Evolutionary conservation across 805 yeast species (phyloP).

Genomic region (Wickerhamiella kurtzmanii): DNA sequence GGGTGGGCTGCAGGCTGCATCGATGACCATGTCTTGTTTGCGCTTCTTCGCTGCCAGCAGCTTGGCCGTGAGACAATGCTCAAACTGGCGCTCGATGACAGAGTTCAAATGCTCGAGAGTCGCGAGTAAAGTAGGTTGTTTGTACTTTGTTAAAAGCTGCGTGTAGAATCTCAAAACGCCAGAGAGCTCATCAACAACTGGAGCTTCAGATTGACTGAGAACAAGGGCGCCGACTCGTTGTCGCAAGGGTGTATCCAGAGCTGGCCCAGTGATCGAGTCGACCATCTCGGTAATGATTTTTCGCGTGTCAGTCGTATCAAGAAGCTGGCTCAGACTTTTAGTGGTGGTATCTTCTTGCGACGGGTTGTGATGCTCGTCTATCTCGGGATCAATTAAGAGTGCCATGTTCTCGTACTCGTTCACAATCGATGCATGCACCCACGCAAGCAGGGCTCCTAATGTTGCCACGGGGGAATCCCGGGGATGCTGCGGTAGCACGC

Average conservation of each 20-base stretch:
- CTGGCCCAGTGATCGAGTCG: constrained; percentile 34
- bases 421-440: constrained; percentile 71
- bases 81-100: constrained; percentile 31
- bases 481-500: constrained; percentile 20
- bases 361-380: background rate
- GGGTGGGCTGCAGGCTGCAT: constrained; percentile 33
- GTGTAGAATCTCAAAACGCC: constrained; percentile 55
- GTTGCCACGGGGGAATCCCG: constrained; percentile 44
- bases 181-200: constrained; percentile 43
- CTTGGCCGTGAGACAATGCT: constrained; percentile 28
- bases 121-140: constrained; percentile 20
- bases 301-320: constrained; percentile 11
- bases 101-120: constrained; percentile 24
- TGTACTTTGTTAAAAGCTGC: constrained; percentile 44
- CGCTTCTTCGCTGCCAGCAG: constrained; percentile 24
- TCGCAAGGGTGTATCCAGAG: constrained; percentile 46
- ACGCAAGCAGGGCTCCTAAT: constrained; percentile 78
- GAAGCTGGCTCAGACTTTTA: constrained; percentile 5
- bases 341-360: constrained; percentile 6
- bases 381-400: constrained; percentile 38
- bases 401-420: constrained; percentile 71
- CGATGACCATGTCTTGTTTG: constrained; percentile 54
- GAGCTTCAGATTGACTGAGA: constrained; percentile 47
- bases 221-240: constrained; percentile 56
- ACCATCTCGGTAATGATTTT: constrained; percentile 19